A percentile compares a stretch with the other conserved stretches of the same genome.
Conservation (phyloP, 768 basidiomycete genomes). For the Pleurotus platypus region DNA sequence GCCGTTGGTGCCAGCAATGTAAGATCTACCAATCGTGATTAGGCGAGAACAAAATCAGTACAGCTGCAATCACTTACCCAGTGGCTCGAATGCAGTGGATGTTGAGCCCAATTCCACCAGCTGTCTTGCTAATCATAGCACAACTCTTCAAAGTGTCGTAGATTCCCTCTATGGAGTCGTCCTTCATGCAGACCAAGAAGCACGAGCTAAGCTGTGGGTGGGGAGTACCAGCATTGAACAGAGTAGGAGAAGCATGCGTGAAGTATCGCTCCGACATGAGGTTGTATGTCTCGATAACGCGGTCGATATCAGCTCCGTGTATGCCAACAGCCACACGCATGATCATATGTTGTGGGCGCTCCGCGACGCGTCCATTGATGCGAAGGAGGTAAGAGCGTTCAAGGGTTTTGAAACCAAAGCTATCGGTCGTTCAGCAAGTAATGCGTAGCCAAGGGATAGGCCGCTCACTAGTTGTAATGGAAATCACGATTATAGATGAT, state of each 20-base stretch:
- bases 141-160: slow-evolving; percentile 98
- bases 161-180: slow-evolving; percentile 98
- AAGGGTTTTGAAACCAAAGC: slow-evolving; percentile 99
- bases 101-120: slow-evolving; percentile 94
- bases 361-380: slow-evolving; percentile 91
- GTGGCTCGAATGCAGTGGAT: slow-evolving; percentile 97
- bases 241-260: slow-evolving; percentile 95
- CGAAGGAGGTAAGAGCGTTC: slow-evolving; percentile 97
- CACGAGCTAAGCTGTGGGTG: slow-evolving; percentile 94
- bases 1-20: slow-evolving; percentile 98
- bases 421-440: slow-evolving; percentile 20
- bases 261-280: slow-evolving; percentile 99
- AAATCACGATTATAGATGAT: slow-evolving; percentile 99
- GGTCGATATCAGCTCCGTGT: slow-evolving; percentile 86
- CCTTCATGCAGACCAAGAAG: slow-evolving; percentile 98
- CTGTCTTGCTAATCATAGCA: slow-evolving; percentile 99
- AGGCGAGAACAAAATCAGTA: slow-evolving; percentile 6
- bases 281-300: slow-evolving; percentile 87
- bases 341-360: slow-evolving; percentile 97
- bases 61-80: slow-evolving; percentile 47
- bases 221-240: slow-evolving; percentile 98
- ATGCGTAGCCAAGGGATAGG: background rate
- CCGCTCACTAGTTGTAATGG: slow-evolving; percentile 85
- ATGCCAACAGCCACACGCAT: slow-evolving; percentile 99
- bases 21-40: slow-evolving; percentile 54